Base-by-base conservation (phyloP, 2,329 filamentous ascomycete genomes). In the Trichoderma lentiforme region DNA sequence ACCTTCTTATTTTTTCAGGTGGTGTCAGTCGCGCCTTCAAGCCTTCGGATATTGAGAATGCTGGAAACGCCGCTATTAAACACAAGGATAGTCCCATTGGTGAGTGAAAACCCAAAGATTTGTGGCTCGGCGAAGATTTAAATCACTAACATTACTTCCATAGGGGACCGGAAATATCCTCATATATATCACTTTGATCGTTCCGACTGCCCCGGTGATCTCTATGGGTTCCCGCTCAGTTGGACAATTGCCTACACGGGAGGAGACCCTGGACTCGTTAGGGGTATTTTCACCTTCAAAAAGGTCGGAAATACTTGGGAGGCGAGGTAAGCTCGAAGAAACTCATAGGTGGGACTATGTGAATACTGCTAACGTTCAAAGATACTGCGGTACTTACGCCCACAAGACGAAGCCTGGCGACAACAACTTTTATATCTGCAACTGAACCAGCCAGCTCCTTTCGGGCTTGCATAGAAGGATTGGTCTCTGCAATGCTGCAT, bases 341-440 rank as follows among this genome's bases (percentile, higher is more conserved):
- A 32, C 14, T 6, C n/a, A 6, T 30, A n/a, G 4, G 7, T 26
- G 3, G 8, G 2, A 9, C 8, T 32, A 8, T 0, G 14, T 57
- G 14, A 24, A 9, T 26, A 21, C 6, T 67, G 11, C 43, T 66
- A 18, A 66, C 63, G 7, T 39, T 5, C 3, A 21, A 14, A 67
- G 64, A 57, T 67, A 57, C 21, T 67, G 64, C 51, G 64, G 32
- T 26, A 67, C 64, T 24, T 67, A 67, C 18, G 64, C 64, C 5
- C 64, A 57, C 11, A 67, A 21, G 26, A 67, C 47, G 24, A 39
- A 11, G 21, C 64, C 64, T 18, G 32, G 24, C 3, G 64, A 67
- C 64, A 57, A 56, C 11, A 11, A 57, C 32, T 67, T 67, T 34
- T 67, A 57, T 9, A 3, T 2, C 8, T 67, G 64, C 32, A 21